Base-by-base conservation (phyloP, 768 basidiomycete genomes). In the Psilocybe cubensis region DNA sequence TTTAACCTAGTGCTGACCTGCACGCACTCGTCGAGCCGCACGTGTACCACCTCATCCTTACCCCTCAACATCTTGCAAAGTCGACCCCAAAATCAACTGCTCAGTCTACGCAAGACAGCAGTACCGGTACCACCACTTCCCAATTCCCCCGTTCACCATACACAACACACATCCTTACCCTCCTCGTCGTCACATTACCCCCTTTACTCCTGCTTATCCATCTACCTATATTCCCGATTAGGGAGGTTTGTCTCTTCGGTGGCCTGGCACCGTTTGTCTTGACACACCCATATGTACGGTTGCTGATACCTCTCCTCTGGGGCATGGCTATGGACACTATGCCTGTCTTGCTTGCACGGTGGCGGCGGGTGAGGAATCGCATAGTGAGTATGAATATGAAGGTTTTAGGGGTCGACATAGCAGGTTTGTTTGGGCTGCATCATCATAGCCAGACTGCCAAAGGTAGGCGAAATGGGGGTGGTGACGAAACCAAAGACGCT, bases 21-120 rank as follows among this genome's bases (percentile, higher is more conserved):
- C 76, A 89, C 48, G 85, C 88, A 54, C 58, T 78, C 1, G 61
- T 82, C 12, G 72, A 83, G 21, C 85, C 88, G 0, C 69, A 83
- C 59, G 65, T 80, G 14, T 73, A 78, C 51, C 77, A 85, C 60
- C 68, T 88, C 52, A 74, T 77, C 25, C 78, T 87, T 57, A 82
- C 63, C 61, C 79, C 70, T 44, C 76, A 74, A 60, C 83, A 70
- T 63, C 69, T 61, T 60, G 35, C 35, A 14, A 38, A 38, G 29
- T 45, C 47, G 24, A 9, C 51, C 9, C 49, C 23, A 7, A 20
- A 3, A 35, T 21, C 35, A 38, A 11, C 7, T 38, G 5, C 35
- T 14, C 14, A 38, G 14, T 11, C 35, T n/a, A 38, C n/a, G 35
- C 6, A 38, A 38, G 14, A 38, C 35, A 38, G 14, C 12, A 14